Evolutionary conservation across 202 grass and related monocot species (phyloP).

Genomic region (Digitaria exilis): DNA sequence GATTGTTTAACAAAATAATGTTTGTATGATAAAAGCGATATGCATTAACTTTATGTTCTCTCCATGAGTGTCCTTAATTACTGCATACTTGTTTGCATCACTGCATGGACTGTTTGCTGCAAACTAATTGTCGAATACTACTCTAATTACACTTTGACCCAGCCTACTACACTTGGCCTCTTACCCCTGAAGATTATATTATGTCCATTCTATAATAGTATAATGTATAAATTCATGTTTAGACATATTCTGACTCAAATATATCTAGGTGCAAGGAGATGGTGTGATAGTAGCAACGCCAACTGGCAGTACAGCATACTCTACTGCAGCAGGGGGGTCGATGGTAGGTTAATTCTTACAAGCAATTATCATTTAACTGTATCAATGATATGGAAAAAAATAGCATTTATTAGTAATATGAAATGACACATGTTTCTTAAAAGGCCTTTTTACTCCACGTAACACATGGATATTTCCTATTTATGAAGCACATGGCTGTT

Average conservation of each 20-base stretch:
- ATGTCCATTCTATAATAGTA: slow-evolving; percentile 9
- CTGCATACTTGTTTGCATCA: slow-evolving; percentile 6
- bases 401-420: neutral
- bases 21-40: neutral
- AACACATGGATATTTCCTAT: slow-evolving; percentile 7
- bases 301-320: slow-evolving; percentile 97
- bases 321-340: slow-evolving; percentile 92
- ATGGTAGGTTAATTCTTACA: slow-evolving; percentile 67
- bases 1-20: slow-evolving; percentile 2
- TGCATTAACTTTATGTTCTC: slow-evolving; percentile 24
- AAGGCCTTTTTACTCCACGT: slow-evolving; percentile 16
- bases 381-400: slow-evolving; percentile 4
- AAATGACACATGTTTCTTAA: slow-evolving; percentile 1
- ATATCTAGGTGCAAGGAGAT: slow-evolving; percentile 95
- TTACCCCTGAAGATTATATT: slow-evolving; percentile 28
- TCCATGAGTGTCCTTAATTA: neutral
- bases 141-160: slow-evolving; percentile 14
- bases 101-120: slow-evolving; percentile 2
- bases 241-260: slow-evolving; percentile 21
- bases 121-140: slow-evolving; percentile 20
- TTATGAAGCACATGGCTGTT: slow-evolving; percentile 24
- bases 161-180: slow-evolving; percentile 5
- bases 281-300: slow-evolving; percentile 99
- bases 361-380: neutral
- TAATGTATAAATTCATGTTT: slow-evolving; percentile 21